These are phyloP conservation scores for Pistacia atlantica DNA, from an alignment of 345 rosid species.

Conservation along the genomic window DNA sequence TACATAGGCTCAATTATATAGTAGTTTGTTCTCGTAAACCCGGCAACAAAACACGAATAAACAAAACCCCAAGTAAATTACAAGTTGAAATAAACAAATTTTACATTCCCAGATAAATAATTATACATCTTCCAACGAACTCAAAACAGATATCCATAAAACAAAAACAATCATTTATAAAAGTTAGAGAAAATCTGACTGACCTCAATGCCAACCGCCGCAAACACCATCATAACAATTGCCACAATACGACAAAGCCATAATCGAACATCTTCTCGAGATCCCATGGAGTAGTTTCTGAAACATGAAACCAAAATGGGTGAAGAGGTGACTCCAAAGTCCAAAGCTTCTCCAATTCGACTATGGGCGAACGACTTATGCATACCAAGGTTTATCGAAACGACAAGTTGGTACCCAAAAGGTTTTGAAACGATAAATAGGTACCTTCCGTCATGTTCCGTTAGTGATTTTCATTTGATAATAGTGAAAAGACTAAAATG, in stretches of 20 bases:
- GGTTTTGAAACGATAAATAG: no score
- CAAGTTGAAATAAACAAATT: no score
- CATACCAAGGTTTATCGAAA: no score
- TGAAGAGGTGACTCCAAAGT: no score
- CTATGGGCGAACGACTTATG: no score
- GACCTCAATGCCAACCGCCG: constrained; percentile 15
- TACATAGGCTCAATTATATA: not conserved
- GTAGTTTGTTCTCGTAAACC: not conserved
- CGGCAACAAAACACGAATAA: not conserved
- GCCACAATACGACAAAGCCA: constrained; percentile 10
- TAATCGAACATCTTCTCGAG: not conserved
- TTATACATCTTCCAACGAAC: not conserved
- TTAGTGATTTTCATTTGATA: no score
- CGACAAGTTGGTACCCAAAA: no score
- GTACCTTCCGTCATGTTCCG: no score
- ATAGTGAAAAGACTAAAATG: no score
- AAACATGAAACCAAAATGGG: constrained; percentile 5
- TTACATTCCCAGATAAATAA: not conserved
- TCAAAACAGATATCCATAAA: not conserved
- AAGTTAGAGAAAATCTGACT: constrained; percentile 11
- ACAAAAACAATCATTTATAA: not conserved
- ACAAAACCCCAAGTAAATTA: not conserved
- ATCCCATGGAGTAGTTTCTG: constrained; percentile 31
- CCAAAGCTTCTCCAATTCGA: no score
- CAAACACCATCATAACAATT: constrained; percentile 29